Base-by-base conservation (phyloP, 2,329 filamentous ascomycete genomes). In the Stemphylium lycopersici region DNA sequence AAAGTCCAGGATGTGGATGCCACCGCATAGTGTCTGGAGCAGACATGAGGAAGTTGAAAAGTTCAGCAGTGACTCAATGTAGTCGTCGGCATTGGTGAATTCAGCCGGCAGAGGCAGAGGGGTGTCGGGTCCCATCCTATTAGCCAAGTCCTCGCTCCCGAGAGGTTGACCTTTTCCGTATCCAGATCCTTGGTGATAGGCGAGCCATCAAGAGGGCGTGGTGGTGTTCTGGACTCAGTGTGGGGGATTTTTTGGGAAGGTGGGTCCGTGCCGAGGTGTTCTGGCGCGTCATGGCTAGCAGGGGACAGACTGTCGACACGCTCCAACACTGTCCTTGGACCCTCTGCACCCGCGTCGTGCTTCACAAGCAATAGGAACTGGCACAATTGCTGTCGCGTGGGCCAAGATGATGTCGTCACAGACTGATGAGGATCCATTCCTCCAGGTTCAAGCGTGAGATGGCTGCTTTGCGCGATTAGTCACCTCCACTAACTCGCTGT, bases 1-100 rank as follows among this genome's bases (percentile, higher is more conserved):
- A 77, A 99, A 98, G 74, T 99, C 95, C 52, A 98, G 83, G 59
- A 99, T 93, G 71, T 99, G 95, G 0, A 98, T 90, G n/a, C 93
- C 93, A 48, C 95, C 95, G 71, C 92, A 96, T n/a, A 99, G 82
- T 22, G 90, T 91, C 62, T 91, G 89, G 65, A 97, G 92, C 1
- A 91, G 81, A 48, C 88, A 84, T 40, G 89, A 90, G 2, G 86
- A 87, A 5, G 87, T 87, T 1, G 87, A 84, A 67, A 98, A 96
- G 16, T 85, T 73, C 22, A 98, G 81, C 11, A 98, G 84, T 15
- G 87, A 87, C 22, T 90, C 81, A 43, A 96, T 84, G 74, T 96
- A 99, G 48, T 87, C 83, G 42, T 96, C 90, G 5, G 86, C 78
- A 39, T 84, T 85, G 33, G 79, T 72, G 80, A 93, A 97, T 66